Evolutionary conservation across 1,284 basidiomycete species (phyloP).

Genomic region (Cutaneotrichosporon arboriforme): DNA sequence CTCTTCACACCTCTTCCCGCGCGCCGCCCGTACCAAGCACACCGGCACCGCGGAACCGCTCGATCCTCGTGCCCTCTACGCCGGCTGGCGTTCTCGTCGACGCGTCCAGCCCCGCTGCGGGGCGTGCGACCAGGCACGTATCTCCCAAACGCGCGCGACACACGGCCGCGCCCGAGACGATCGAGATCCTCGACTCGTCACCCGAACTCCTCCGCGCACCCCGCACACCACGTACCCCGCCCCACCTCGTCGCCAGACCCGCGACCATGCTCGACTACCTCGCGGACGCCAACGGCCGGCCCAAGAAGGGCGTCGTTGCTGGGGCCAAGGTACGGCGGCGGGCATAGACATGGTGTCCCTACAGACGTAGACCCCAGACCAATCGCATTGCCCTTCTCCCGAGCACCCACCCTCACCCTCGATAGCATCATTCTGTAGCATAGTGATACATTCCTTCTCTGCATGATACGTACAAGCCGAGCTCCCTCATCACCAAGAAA

Average conservation of each 20-base stretch:
- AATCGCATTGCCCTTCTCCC: background rate
- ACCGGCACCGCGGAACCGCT: too few species aligned
- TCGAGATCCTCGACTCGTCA: background rate
- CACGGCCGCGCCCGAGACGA: background rate
- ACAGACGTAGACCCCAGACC: background rate
- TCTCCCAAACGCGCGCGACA: background rate
- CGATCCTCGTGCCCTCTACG: background rate
- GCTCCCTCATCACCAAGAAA: too few species aligned
- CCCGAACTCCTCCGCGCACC: background rate
- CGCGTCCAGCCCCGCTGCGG: background rate
- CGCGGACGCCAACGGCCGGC: constrained; percentile 29
- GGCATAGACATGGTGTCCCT: too few species aligned
- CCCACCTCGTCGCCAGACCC: background rate
- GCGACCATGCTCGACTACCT: constrained; percentile 14
- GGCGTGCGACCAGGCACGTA: background rate
- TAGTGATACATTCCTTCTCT: constrained; percentile 1
- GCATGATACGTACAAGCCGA: background rate
- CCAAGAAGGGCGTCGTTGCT: constrained; percentile 22
- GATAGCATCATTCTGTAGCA: constrained; percentile 2
- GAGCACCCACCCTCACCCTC: background rate
- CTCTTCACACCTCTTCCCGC: too few species aligned
- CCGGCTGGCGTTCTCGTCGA: constrained; percentile 1
- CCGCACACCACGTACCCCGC: constrained; percentile 6
- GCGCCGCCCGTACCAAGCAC: too few species aligned
- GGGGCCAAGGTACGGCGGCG: constrained; percentile 26